Evolutionary conservation across 2,329 filamentous ascomycete genomes (phyloP).

Genomic region (Stagonosporopsis vannaccii): DNA sequence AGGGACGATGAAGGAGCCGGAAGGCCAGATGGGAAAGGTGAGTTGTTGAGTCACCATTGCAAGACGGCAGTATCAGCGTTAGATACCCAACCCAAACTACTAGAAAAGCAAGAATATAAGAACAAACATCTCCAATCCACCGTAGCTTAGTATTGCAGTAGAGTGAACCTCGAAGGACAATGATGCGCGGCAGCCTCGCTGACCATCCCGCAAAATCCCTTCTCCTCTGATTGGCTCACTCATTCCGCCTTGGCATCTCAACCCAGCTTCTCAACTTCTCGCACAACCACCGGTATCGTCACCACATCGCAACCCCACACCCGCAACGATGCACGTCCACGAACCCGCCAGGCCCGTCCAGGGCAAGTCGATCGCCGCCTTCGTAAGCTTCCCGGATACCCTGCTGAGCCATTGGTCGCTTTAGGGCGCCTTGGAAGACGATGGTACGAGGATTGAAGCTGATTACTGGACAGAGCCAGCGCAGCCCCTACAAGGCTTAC

Average conservation of each 20-base stretch:
- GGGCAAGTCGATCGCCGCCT: conserved; percentile 39
- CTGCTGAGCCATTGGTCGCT: conserved; percentile 21
- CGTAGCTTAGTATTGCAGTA: not conserved
- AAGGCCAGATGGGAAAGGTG: not conserved
- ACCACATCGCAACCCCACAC: conserved; percentile 18
- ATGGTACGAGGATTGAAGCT: conserved; percentile 21
- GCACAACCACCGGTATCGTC: conserved; percentile 19
- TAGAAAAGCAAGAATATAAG: not conserved
- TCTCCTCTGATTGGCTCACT: conserved; percentile 25
- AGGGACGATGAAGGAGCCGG: too few relatives aligned
- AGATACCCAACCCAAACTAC: not conserved
- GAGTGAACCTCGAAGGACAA: not conserved
- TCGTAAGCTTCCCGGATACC: conserved; percentile 30
- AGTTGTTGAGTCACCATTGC: not conserved
- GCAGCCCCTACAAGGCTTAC: conserved; percentile 58
- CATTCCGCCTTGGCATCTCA: conserved; percentile 22
- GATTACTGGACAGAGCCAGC: conserved; percentile 35
- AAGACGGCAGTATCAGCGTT: not conserved
- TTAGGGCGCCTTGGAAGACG: conserved; percentile 1
- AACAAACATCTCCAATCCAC: not conserved
- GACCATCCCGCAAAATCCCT: conserved; percentile 36
- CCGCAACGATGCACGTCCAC: conserved; percentile 17
- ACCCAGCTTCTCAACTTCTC: conserved; percentile 21
- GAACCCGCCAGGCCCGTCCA: conserved; percentile 26
- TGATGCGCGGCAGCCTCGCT: conserved; percentile 9